A percentile compares a stretch with the other conserved stretches of the same genome.
Evolutionary conservation across 106 monocot genomes (phyloP).

Genomic region (Dactylorhiza incarnata): DNA sequence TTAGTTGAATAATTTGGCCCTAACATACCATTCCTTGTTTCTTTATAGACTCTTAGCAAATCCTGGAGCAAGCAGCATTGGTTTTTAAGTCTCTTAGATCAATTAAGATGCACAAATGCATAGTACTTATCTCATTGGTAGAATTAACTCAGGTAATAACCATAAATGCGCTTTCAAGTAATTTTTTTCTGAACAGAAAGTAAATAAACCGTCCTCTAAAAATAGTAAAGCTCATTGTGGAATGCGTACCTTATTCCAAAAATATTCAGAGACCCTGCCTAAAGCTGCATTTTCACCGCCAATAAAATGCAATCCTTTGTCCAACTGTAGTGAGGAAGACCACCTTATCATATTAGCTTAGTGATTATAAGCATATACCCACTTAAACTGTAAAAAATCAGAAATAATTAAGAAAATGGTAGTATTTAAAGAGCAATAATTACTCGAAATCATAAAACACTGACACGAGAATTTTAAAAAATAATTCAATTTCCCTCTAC

Average conservation of each 20-base stretch:
- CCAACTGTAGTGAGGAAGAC: conserved; percentile 31
- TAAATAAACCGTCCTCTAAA: not conserved
- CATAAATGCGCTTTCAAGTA: too few relatives aligned
- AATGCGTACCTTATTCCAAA: conserved; percentile 70
- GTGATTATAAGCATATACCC: not conserved
- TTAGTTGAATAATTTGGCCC: conserved; percentile 96
- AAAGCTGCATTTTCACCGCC: conserved; percentile 92
- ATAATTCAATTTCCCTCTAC: not conserved
- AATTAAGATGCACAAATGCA: too few relatives aligned
- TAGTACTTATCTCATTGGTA: too few relatives aligned
- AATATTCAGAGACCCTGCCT: conserved; percentile 74
- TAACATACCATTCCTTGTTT: conserved; percentile 94
- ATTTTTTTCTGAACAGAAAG: not conserved
- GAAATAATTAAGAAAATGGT: not conserved
- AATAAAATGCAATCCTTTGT: conserved; percentile 63
- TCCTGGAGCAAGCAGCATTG: conserved; percentile 36
- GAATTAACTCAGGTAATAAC: too few relatives aligned
- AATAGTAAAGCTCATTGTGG: not conserved
- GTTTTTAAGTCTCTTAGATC: too few relatives aligned
- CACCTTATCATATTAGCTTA: not conserved
- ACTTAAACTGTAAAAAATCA: not conserved
- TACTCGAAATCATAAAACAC: not conserved
- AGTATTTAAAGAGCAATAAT: not conserved
- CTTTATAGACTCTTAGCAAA: conserved; percentile 70
- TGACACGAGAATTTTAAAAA: not conserved